phyloP scores from a whole-genome alignment of 2,329 filamentous ascomycete genomes.

The Triangularia verruculosa region DNA sequence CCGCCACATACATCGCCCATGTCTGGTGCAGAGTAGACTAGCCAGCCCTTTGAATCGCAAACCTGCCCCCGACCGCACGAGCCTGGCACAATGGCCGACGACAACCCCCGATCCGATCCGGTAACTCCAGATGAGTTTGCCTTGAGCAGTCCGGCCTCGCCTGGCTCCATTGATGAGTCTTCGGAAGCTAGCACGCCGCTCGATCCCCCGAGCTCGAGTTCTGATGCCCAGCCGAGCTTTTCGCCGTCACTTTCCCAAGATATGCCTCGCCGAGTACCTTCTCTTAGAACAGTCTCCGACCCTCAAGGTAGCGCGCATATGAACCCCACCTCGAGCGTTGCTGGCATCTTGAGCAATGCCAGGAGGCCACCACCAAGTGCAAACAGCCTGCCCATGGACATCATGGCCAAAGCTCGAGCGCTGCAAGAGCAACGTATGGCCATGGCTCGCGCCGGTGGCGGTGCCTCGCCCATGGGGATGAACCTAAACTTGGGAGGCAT shows the following conservation, averaged over 20 bases:
- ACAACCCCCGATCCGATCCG: slow-evolving; percentile 37
- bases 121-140: slow-evolving; percentile 46
- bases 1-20: neutral
- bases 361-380: slow-evolving; percentile 49
- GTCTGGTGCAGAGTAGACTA: neutral
- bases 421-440: slow-evolving; percentile 37
- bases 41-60: neutral
- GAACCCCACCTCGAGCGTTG: slow-evolving; percentile 78
- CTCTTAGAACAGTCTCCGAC: slow-evolving; percentile 59
- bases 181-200: slow-evolving; percentile 49
- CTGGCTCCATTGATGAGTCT: slow-evolving; percentile 42
- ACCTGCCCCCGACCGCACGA: neutral
- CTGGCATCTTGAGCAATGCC: slow-evolving; percentile 70
- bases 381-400: slow-evolving; percentile 38
- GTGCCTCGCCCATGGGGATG: slow-evolving; percentile 16
- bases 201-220: slow-evolving; percentile 37
- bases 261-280: slow-evolving; percentile 52
- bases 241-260: slow-evolving; percentile 33
- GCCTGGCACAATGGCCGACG: slow-evolving; percentile 28
- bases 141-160: slow-evolving; percentile 41
- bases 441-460: slow-evolving; percentile 27
- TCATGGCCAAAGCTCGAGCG: slow-evolving; percentile 40
- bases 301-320: slow-evolving; percentile 55
- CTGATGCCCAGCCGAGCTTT: slow-evolving; percentile 27
- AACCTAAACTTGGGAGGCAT: slow-evolving; percentile 15